A percentile compares a stretch with the other conserved stretches of the same genome.
Conservation (phyloP, 1,139 yeast genomes). For the Pichia sp. region DNA sequence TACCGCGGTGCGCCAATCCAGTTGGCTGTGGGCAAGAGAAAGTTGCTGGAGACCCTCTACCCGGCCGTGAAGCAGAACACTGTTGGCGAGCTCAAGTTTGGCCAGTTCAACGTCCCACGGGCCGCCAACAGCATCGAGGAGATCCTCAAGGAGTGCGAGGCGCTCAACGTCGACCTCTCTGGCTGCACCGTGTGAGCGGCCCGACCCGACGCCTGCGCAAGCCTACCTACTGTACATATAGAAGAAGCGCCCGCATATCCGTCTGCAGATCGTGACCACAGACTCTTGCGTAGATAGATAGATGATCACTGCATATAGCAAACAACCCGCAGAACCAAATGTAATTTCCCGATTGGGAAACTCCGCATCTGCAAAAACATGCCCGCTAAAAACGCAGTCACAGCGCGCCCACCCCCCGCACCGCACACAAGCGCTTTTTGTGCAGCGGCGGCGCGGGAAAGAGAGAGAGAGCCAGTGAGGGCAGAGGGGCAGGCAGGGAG, state of each 20-base stretch:
- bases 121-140: constrained; percentile 41
- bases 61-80: constrained; percentile 45
- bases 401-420: constrained; percentile 13
- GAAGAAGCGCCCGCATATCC: neutral
- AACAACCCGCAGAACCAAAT: neutral
- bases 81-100: constrained; percentile 43
- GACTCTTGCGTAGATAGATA: neutral
- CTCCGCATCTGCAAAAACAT: neutral
- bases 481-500: neutral
- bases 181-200: constrained; percentile 26
- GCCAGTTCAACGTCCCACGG: constrained; percentile 41
- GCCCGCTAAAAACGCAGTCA: constrained; percentile 14
- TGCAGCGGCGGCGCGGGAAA: neutral
- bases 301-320: neutral
- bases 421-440: constrained; percentile 7
- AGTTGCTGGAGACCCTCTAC: constrained; percentile 50
- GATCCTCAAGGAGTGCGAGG: constrained; percentile 36
- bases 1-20: constrained; percentile 43
- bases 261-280: too few relatives aligned
- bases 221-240: neutral
- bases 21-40: constrained; percentile 60
- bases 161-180: constrained; percentile 38
- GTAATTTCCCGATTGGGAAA: constrained; percentile 1
- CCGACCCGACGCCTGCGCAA: neutral
- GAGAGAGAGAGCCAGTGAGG: neutral